Conservation (phyloP, 2,329 filamentous ascomycete genomes). For the Cryphonectria parasitica region DNA sequence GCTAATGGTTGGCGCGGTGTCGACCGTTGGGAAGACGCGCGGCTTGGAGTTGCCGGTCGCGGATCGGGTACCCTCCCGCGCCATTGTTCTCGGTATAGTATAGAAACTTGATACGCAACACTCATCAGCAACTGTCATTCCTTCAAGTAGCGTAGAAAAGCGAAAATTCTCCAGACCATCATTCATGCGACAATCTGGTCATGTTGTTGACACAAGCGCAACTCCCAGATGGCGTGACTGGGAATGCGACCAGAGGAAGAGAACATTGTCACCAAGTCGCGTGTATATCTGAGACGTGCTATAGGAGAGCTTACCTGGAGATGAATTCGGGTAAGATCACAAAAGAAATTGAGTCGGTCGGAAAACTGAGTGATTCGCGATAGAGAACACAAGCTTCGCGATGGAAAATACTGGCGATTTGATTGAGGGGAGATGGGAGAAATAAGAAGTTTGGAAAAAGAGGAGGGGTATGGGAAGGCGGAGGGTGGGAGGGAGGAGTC, state of each 20-base stretch:
- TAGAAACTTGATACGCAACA: constrained; percentile 1
- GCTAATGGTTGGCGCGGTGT: constrained; percentile 51
- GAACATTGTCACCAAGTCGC: constrained; percentile 6
- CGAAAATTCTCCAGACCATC: too few relatives aligned
- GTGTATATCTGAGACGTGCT: constrained; percentile 17
- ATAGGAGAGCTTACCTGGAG: constrained; percentile 26
- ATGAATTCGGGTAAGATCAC: background rate
- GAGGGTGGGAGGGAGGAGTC: constrained; percentile 12
- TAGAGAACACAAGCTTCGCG: constrained; percentile 22
- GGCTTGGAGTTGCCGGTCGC: constrained; percentile 57
- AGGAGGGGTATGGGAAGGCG: constrained; percentile 10
- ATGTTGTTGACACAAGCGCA: constrained; percentile 7
- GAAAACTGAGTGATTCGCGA: constrained; percentile 19
- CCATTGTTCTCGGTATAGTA: constrained; percentile 42
- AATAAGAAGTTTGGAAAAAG: constrained; percentile 17
- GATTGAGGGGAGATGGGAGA: constrained; percentile 14
- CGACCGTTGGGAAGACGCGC: constrained; percentile 54
- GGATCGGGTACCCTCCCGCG: constrained; percentile 56
- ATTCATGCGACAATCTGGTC: background rate
- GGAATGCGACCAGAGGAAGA: constrained; percentile 20
- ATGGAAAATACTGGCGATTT: constrained; percentile 12
- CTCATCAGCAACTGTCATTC: constrained; percentile 13
- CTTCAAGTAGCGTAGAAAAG: background rate
- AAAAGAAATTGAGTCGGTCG: constrained; percentile 9
- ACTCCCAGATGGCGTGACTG: too few relatives aligned